Evolutionary conservation across 2,329 filamentous ascomycete species (phyloP).

Genomic region (Alternaria ventricosa): DNA sequence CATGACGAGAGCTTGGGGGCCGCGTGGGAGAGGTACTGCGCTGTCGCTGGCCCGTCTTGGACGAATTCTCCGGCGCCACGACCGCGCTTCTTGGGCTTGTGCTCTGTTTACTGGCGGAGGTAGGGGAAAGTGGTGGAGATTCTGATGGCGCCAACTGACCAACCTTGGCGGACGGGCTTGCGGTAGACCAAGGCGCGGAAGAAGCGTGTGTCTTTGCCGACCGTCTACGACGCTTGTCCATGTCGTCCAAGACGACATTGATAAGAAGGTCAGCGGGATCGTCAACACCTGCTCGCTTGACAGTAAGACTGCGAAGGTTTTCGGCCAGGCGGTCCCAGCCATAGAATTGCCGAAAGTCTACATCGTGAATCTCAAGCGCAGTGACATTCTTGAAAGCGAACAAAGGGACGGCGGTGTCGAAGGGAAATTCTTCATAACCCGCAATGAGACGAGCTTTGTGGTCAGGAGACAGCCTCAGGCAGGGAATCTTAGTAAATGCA

Average conservation of each 20-base stretch:
- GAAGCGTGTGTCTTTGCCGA: constrained; percentile 87
- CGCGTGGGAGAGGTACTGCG: constrained; percentile 83
- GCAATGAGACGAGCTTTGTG: constrained; percentile 87
- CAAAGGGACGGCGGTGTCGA: constrained; percentile 95
- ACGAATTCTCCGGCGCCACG: constrained; percentile 65
- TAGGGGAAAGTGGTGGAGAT: constrained; percentile 60
- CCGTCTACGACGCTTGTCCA: constrained; percentile 86
- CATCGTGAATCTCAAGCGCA: constrained; percentile 89
- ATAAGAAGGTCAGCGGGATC: constrained; percentile 90
- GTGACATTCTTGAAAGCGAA: constrained; percentile 97
- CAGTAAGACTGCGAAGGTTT: constrained; percentile 84
- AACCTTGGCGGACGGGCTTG: constrained; percentile 68
- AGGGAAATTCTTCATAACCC: constrained; percentile 96
- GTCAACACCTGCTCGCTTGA: constrained; percentile 86
- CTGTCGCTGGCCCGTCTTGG: constrained; percentile 55
- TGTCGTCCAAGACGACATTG: constrained; percentile 93
- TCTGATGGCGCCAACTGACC: constrained; percentile 72
- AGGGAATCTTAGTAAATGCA: constrained; percentile 97
- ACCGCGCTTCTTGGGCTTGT: constrained; percentile 56
- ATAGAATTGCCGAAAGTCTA: constrained; percentile 96
- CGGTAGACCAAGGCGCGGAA: constrained; percentile 70
- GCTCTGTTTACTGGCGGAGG: constrained; percentile 52
- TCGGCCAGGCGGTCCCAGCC: constrained; percentile 96
- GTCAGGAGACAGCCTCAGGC: constrained; percentile 87
- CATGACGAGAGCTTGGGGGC: constrained; percentile 76